Conservation (phyloP, 2,329 filamentous ascomycete genomes). For the Diaporthe capsici region DNA sequence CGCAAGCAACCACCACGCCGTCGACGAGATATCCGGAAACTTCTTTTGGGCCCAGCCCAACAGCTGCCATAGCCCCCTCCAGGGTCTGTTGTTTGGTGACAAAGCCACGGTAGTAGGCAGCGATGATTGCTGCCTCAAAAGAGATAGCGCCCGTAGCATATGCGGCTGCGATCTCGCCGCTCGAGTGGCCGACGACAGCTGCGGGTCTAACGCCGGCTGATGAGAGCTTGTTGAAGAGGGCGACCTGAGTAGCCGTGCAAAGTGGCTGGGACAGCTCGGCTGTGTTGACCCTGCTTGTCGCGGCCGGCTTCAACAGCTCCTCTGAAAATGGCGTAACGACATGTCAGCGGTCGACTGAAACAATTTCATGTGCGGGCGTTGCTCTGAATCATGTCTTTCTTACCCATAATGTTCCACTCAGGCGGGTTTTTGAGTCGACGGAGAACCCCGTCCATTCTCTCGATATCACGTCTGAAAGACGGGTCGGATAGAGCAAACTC, state of each 20-base stretch:
- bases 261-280: slow-evolving; percentile 44
- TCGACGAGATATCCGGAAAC: neutral
- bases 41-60: slow-evolving; percentile 31
- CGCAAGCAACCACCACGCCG: slow-evolving; percentile 35
- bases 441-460: neutral
- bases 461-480: neutral
- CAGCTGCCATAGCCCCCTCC: slow-evolving; percentile 42
- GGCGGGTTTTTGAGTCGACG: neutral
- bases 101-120: slow-evolving; percentile 2
- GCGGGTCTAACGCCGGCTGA: slow-evolving; percentile 45
- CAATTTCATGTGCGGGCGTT: neutral
- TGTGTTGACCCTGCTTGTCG: slow-evolving; percentile 43
- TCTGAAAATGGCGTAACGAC: slow-evolving; percentile 8
- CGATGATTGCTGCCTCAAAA: neutral
- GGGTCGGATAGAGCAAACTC: neutral
- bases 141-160: slow-evolving; percentile 31
- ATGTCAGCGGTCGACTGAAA: neutral
- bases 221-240: slow-evolving; percentile 48
- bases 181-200: slow-evolving; percentile 50
- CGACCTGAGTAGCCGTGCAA: slow-evolving; percentile 46
- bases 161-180: slow-evolving; percentile 38
- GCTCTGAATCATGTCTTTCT: neutral
- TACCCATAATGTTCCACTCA: neutral
- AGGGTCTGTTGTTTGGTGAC: neutral
- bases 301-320: slow-evolving; percentile 43